These are phyloP conservation scores for Rauvolfia tetraphylla DNA, from an alignment of 257 asterid species.

Conservation along the genomic window DNA sequence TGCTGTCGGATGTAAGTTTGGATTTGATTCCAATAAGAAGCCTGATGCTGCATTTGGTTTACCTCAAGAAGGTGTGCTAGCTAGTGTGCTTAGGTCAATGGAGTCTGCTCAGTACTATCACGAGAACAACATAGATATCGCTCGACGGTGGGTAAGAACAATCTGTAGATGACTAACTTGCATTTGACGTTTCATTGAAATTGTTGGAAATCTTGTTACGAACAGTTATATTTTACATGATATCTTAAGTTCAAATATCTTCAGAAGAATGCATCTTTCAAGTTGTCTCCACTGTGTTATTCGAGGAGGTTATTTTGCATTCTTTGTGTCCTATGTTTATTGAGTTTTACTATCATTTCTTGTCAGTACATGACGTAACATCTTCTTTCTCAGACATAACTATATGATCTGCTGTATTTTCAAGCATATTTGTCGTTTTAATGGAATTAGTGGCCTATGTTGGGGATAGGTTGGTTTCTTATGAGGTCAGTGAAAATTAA, in stretches of 20 bases:
- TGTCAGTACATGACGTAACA: background rate
- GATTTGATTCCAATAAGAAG: slow-evolving; percentile 34
- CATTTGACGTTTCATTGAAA: slow-evolving; percentile 1
- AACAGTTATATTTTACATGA: background rate
- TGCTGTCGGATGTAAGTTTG: slow-evolving; percentile 76
- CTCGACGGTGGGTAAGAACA: slow-evolving; percentile 99
- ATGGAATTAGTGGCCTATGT: background rate
- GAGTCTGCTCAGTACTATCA: slow-evolving; percentile 79
- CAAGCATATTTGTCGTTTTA: background rate
- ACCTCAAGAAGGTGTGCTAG: slow-evolving; percentile 40
- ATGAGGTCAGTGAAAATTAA: background rate
- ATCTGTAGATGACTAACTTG: slow-evolving; percentile 31
- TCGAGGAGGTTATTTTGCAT: background rate
- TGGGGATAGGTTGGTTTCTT: background rate
- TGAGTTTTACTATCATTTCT: background rate
- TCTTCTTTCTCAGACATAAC: background rate
- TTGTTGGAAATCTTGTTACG: background rate
- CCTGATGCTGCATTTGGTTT: slow-evolving; percentile 74
- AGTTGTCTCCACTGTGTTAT: background rate
- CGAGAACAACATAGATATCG: slow-evolving; percentile 61
- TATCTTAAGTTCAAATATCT: background rate
- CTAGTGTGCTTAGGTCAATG: slow-evolving; percentile 82
- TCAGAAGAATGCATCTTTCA: background rate
- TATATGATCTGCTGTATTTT: background rate
- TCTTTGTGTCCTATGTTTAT: background rate